Evolutionary conservation across 257 asterid species (phyloP).

Genomic region (Jasminum sambac): DNA sequence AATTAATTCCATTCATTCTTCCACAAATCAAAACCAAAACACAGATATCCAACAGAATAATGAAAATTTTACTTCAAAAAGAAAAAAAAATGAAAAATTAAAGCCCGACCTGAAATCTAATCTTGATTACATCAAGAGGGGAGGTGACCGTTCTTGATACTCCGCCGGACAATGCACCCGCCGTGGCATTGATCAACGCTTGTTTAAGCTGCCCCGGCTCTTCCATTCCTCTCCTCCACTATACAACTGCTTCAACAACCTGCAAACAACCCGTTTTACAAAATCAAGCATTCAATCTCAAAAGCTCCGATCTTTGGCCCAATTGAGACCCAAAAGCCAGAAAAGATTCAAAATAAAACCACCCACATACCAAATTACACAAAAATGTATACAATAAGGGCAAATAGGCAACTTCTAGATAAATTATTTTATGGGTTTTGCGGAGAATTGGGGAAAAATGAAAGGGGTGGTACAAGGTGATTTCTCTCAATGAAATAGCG

Average conservation of each 20-base stretch:
- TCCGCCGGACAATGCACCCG: slow-evolving; percentile 88
- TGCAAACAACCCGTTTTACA: slow-evolving; percentile 26
- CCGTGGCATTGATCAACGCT: slow-evolving; percentile 71
- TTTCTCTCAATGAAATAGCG: neutral
- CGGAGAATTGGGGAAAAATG: neutral
- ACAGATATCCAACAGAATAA: neutral
- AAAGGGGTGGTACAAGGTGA: neutral
- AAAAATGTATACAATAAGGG: neutral
- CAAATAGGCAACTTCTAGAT: slow-evolving; percentile 22
- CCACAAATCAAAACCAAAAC: neutral
- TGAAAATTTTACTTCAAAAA: no score
- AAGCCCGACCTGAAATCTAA: slow-evolving; percentile 79
- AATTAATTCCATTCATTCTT: neutral
- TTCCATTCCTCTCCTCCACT: slow-evolving; percentile 61
- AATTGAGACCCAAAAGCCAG: slow-evolving; percentile 18
- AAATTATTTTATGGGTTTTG: neutral
- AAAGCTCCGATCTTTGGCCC: slow-evolving; percentile 12
- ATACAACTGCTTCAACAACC: slow-evolving; percentile 26
- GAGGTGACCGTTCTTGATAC: slow-evolving; percentile 83
- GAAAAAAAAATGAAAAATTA: neutral
- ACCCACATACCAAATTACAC: neutral
- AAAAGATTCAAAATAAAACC: slow-evolving; percentile 23
- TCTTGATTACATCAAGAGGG: slow-evolving; percentile 94
- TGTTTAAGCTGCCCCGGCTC: slow-evolving; percentile 71
- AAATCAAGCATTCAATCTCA: slow-evolving; percentile 13